These are phyloP conservation scores for Mucor piriformis DNA, from an alignment of 371 early-diverging fungal species.

Conservation along the genomic window DNA sequence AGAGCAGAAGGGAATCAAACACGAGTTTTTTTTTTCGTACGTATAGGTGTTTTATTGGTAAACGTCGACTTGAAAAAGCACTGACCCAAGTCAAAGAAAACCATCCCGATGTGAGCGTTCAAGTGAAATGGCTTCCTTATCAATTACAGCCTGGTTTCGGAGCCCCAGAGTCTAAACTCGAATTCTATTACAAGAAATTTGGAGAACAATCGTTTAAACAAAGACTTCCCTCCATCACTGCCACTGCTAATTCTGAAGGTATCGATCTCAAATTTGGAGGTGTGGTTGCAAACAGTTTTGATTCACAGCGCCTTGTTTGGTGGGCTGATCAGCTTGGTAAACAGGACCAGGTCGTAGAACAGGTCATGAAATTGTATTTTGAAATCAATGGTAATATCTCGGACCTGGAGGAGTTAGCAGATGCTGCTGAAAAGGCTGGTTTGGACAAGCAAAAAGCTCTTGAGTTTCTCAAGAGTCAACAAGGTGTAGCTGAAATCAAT, in stretches of 20 bases:
- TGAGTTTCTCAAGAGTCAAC: conserved; percentile 54
- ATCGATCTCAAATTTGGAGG: conserved; percentile 67
- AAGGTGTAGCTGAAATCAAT: conserved; percentile 51
- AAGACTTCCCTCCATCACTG: conserved; percentile 55
- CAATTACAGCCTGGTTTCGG: conserved; percentile 60
- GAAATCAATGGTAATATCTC: conserved; percentile 66
- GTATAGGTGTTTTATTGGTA: conserved; percentile 67
- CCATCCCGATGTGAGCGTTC: conserved; percentile 54
- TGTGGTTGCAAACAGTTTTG: conserved; percentile 63
- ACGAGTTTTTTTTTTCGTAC: not conserved
- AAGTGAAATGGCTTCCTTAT: conserved; percentile 66
- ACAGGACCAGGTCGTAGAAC: conserved; percentile 63
- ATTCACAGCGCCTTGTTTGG: conserved; percentile 70
- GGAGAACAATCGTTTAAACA: conserved; percentile 51
- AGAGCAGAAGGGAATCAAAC: not conserved
- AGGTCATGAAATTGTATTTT: conserved; percentile 68
- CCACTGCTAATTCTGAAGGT: conserved; percentile 60
- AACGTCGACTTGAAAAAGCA: conserved; percentile 69
- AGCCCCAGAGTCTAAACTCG: conserved; percentile 13
- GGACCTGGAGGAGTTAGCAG: conserved; percentile 56
- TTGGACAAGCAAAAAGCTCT: conserved; percentile 50
- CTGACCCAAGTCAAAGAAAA: conserved; percentile 48
- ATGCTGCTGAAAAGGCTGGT: conserved; percentile 63
- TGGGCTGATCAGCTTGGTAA: conserved; percentile 57
- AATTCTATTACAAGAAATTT: conserved; percentile 61